Conservation (phyloP, 169 alveolate genomes). For the Babesia ovata region DNA sequence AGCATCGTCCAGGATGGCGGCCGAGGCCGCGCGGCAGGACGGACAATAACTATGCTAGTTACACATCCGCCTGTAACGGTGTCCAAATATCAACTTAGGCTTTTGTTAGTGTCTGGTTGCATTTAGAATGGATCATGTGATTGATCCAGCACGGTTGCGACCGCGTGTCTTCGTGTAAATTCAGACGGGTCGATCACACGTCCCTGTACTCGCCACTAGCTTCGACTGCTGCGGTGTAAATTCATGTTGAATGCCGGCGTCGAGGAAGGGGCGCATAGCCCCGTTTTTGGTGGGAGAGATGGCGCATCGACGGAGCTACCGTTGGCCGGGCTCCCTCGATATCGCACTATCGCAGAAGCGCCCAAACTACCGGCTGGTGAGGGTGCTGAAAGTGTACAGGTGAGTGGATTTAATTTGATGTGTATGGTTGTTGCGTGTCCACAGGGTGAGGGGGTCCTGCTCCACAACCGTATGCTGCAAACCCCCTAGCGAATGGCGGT, state of each 20-base stretch:
- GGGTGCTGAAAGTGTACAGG: not conserved
- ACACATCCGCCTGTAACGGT: too few relatives aligned
- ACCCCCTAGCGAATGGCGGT: not conserved
- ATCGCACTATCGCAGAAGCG: not conserved
- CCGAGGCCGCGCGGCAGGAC: not conserved
- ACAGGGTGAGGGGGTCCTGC: not conserved
- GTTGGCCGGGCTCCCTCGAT: not conserved
- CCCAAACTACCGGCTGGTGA: not conserved
- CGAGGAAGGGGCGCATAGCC: conserved; percentile 16
- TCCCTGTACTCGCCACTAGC: too few relatives aligned
- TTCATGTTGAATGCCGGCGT: not conserved
- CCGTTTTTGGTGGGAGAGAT: conserved; percentile 22
- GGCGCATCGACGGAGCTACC: conserved; percentile 12
- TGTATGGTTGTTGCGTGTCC: not conserved
- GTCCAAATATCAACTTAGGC: too few relatives aligned
- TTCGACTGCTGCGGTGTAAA: not conserved
- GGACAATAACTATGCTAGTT: not conserved
- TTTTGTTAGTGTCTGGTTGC: too few relatives aligned
- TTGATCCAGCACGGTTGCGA: too few relatives aligned
- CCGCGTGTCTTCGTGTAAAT: too few relatives aligned
- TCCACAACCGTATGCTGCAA: not conserved
- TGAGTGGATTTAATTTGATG: not conserved
- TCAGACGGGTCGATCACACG: too few relatives aligned
- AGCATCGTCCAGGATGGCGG: not conserved
- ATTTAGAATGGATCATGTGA: too few relatives aligned